Conservation (phyloP, 768 basidiomycete genomes). For the Cantharellus cinnabarinus region DNA sequence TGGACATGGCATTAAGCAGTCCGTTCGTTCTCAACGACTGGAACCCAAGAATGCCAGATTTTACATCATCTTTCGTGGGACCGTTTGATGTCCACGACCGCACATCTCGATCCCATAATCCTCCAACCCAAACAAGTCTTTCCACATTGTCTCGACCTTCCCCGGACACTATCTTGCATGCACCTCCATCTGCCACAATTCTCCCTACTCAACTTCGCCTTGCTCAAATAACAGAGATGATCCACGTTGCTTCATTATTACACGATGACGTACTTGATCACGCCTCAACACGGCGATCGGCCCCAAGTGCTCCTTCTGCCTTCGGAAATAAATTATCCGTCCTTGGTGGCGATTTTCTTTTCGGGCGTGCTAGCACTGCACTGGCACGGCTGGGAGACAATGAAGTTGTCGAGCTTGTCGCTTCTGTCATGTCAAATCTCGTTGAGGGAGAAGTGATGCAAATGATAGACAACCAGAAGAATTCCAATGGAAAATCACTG, state of each 20-base stretch:
- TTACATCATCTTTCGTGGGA: constrained; percentile 43
- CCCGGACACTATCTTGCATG: neutral
- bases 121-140: constrained; percentile 8
- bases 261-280: constrained; percentile 80
- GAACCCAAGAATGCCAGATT: constrained; percentile 72
- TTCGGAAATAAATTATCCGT: constrained; percentile 90
- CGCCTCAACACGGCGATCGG: constrained; percentile 48
- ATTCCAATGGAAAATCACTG: neutral
- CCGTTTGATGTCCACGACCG: constrained; percentile 23
- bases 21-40: constrained; percentile 77
- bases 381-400: constrained; percentile 66
- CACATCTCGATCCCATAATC: constrained; percentile 19
- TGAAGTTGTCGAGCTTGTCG: constrained; percentile 86
- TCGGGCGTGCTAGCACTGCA: constrained; percentile 77
- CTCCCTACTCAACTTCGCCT: constrained; percentile 82
- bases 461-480: constrained; percentile 19
- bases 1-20: constrained; percentile 62
- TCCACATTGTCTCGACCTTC: neutral
- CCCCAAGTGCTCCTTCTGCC: constrained; percentile 44
- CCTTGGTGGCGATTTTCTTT: constrained; percentile 86
- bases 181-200: constrained; percentile 18
- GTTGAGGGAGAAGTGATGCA: constrained; percentile 95
- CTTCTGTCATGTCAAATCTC: constrained; percentile 79
- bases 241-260: constrained; percentile 82
- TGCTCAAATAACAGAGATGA: constrained; percentile 95